phyloP scores from a whole-genome alignment of 169 alveolate genomes.

The Plasmodium chabaudi region DNA sequence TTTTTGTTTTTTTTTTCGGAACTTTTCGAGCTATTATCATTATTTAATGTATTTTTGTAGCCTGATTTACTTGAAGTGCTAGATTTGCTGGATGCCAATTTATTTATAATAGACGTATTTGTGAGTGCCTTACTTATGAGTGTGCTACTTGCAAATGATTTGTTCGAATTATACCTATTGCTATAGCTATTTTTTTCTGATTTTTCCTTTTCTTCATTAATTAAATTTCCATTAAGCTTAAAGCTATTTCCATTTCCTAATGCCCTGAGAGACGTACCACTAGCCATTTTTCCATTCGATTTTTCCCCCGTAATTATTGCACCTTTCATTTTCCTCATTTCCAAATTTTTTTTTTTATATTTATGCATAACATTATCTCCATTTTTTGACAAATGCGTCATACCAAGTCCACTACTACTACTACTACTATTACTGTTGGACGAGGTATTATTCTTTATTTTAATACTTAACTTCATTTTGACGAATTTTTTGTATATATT shows the following conservation, averaged over 20 bases:
- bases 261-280: not conserved
- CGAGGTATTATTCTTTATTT: slow-evolving; percentile 16
- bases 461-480: slow-evolving; percentile 48
- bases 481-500: not conserved
- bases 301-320: slow-evolving; percentile 5
- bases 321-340: slow-evolving; percentile 40
- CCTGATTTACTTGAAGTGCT: slow-evolving; percentile 5
- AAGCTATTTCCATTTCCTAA: slow-evolving; percentile 6
- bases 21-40: slow-evolving; percentile 13
- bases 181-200: slow-evolving; percentile 5
- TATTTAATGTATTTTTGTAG: slow-evolving; percentile 24
- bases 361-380: slow-evolving; percentile 5
- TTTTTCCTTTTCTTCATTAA: slow-evolving; percentile 8
- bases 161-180: not conserved
- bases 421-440: not conserved
- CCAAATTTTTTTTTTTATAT: slow-evolving; percentile 27
- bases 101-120: not conserved
- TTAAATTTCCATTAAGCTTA: not conserved
- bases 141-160: not conserved
- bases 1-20: slow-evolving; percentile 16
- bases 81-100: slow-evolving; percentile 3
- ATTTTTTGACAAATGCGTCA: not conserved
- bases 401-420: too few species aligned
- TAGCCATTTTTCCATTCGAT: slow-evolving; percentile 4
- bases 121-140: too few species aligned